Evolutionary conservation across 495 filamentous ascomycete species (phyloP).

Genomic region (Penicillium macrosclerotiorum): DNA sequence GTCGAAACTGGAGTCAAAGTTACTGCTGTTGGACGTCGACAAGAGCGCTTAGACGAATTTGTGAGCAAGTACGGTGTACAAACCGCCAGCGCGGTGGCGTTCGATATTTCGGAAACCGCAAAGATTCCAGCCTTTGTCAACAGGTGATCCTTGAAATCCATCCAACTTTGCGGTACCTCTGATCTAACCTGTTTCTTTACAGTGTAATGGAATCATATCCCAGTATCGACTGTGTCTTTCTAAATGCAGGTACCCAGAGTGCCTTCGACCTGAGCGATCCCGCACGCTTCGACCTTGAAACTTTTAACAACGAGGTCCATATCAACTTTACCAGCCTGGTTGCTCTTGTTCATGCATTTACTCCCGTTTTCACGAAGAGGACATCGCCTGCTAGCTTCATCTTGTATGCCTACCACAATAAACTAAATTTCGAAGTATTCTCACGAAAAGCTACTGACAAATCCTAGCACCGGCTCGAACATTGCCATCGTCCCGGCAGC

Average conservation of each 20-base stretch:
- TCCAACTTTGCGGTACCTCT: not conserved
- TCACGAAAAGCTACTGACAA: not conserved
- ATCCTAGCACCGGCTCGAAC: conserved; percentile 37
- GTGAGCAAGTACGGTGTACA: conserved; percentile 56
- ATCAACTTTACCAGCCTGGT: conserved; percentile 66
- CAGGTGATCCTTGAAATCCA: conserved; percentile 25
- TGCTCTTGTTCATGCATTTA: conserved; percentile 56
- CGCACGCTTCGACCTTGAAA: conserved; percentile 48
- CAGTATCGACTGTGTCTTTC: conserved; percentile 39
- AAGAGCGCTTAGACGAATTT: conserved; percentile 63
- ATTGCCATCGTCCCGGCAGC: conserved; percentile 40
- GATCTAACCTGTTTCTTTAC: not conserved
- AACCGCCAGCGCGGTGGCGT: conserved; percentile 48
- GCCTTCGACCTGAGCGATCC: conserved; percentile 57
- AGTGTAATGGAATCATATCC: conserved; percentile 56
- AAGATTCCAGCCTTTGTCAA: conserved; percentile 55
- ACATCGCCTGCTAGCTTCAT: conserved; percentile 28
- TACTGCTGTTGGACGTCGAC: conserved; percentile 62
- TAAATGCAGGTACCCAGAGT: conserved; percentile 44
- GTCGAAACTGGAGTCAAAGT: conserved; percentile 59
- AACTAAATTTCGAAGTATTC: too few species aligned
- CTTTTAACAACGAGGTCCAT: conserved; percentile 50
- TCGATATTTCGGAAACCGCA: conserved; percentile 61
- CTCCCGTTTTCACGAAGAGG: conserved; percentile 56
- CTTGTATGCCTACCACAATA: conserved; percentile 24